Conservation (phyloP, 2,329 filamentous ascomycete genomes). For the Neofusicoccum laricinum region DNA sequence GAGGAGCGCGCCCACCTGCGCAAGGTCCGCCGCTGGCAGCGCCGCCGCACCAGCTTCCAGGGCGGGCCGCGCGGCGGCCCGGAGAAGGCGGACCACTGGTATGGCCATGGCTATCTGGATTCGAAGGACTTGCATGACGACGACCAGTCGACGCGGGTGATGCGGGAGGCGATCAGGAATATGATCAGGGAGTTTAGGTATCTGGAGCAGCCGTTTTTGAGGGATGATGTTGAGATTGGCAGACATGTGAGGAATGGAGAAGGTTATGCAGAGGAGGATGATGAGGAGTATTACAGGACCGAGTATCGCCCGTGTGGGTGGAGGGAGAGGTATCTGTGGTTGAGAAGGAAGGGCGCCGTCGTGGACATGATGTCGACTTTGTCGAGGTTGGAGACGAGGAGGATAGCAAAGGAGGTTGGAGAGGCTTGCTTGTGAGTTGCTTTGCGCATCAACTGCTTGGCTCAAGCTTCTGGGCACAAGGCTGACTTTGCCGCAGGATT, state of each 20-base stretch:
- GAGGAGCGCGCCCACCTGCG: slow-evolving; percentile 39
- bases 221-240: slow-evolving; percentile 16
- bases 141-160: slow-evolving; percentile 33
- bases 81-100: slow-evolving; percentile 19
- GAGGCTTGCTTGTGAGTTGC: slow-evolving; percentile 14
- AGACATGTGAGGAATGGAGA: slow-evolving; percentile 18
- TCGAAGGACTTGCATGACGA: slow-evolving; percentile 27
- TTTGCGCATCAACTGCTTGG: neutral
- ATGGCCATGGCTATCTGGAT: slow-evolving; percentile 22
- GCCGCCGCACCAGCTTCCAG: slow-evolving; percentile 14
- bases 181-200: slow-evolving; percentile 36
- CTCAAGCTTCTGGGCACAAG: neutral
- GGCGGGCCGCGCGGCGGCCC: slow-evolving; percentile 14
- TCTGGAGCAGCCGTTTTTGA: slow-evolving; percentile 40
- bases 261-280: slow-evolving; percentile 27
- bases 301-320: slow-evolving; percentile 36
- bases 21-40: slow-evolving; percentile 23
- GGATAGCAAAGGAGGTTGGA: slow-evolving; percentile 33
- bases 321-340: slow-evolving; percentile 35
- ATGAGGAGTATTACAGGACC: slow-evolving; percentile 27
- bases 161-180: slow-evolving; percentile 34
- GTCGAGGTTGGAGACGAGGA: slow-evolving; percentile 36
- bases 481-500: slow-evolving; percentile 3
- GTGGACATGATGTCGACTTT: slow-evolving; percentile 34
- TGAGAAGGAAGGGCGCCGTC: slow-evolving; percentile 35